Evolutionary conservation across 2,329 filamentous ascomycete species (phyloP), one percentile per base, ranked within the genome.

Genomic region (Alternaria novae-zelandiae): DNA sequence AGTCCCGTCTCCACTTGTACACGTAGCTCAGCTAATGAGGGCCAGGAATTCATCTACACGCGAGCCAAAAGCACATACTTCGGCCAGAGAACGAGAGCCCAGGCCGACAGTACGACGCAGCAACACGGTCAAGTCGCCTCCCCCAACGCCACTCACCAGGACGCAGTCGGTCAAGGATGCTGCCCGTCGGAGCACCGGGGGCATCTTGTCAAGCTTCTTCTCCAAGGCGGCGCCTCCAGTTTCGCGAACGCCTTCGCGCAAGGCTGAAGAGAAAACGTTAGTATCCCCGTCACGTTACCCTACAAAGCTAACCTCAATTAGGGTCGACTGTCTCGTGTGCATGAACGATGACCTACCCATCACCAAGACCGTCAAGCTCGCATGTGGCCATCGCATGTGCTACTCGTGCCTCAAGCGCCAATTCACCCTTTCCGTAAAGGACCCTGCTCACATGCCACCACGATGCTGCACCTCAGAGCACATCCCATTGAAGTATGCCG

Each of bases 361-460:
- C 10, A 84, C 84, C 63, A 89, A 88, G 78, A 87, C 90, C 32
- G 89, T 89, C 41, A 91, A 90, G 77, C 86, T 97, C 36, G 86
- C 88, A 69, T 97, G 94, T 76, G 89, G 89, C 3, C 93, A 97
- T 79, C 87, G 89, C 65, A 94, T 95, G 90, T 97, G 94, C 79
- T 85, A 91, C 67, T 78, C 85, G 8, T 97, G 94, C 78, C 83
- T 97, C 44, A 90, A 89, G 78, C 87, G 89, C 54, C 86, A 88
- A 61, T 97, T 96, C 80, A 88, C 86, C 57, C 85, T 93, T 64
- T 96, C 93, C 11, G 84, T 94, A 65, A 89, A 86, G 45, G 92
- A 96, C 75, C 89, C 91, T 1, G 86, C 89, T 64, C 89, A 93
- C 69, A 96, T 97, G 92, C 93, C 94, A 17, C 94, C 94, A 0